Conservation (phyloP, 305 asterid species). For the Salvia sclarea region DNA sequence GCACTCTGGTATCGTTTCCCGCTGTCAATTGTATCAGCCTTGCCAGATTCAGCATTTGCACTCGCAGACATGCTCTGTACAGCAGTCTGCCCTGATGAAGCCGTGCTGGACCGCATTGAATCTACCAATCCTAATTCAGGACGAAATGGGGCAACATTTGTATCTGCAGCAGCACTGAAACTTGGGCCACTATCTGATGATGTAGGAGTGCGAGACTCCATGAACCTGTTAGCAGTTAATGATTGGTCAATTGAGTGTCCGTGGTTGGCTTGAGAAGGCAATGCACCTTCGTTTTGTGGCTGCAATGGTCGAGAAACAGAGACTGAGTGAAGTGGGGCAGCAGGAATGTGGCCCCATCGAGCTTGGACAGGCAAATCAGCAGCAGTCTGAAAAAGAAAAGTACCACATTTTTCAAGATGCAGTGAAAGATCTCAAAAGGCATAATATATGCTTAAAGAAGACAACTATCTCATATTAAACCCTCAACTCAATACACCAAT, state of each 20-base stretch:
- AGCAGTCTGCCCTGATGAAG: slow-evolving; percentile 44
- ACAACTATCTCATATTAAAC: slow-evolving; percentile 2
- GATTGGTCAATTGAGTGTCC: slow-evolving; percentile 58
- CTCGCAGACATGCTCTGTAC: slow-evolving; percentile 46
- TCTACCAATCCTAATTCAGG: slow-evolving; percentile 57
- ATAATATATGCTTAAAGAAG: slow-evolving; percentile 13
- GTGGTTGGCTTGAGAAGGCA: slow-evolving; percentile 61
- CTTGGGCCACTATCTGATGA: slow-evolving; percentile 49
- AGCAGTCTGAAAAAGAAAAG: slow-evolving; percentile 51
- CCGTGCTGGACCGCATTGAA: slow-evolving; percentile 41
- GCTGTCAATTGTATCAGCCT: slow-evolving; percentile 37
- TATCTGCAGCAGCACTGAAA: slow-evolving; percentile 43
- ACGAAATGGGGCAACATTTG: slow-evolving; percentile 50
- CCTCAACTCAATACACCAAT: not conserved
- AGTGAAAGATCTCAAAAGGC: not conserved
- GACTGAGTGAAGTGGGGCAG: slow-evolving; percentile 61
- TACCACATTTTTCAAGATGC: not conserved
- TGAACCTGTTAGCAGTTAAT: slow-evolving; percentile 46
- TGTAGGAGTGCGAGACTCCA: slow-evolving; percentile 57
- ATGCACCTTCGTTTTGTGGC: slow-evolving; percentile 58
- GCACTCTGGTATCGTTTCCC: slow-evolving; percentile 44
- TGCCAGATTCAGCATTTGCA: slow-evolving; percentile 46
- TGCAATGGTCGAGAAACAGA: slow-evolving; percentile 69
- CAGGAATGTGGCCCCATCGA: slow-evolving; percentile 80
- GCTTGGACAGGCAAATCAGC: slow-evolving; percentile 77